These are phyloP conservation scores for Fusarium sororula DNA, from an alignment of 2,329 filamentous ascomycete genomes.

Conservation along the genomic window DNA sequence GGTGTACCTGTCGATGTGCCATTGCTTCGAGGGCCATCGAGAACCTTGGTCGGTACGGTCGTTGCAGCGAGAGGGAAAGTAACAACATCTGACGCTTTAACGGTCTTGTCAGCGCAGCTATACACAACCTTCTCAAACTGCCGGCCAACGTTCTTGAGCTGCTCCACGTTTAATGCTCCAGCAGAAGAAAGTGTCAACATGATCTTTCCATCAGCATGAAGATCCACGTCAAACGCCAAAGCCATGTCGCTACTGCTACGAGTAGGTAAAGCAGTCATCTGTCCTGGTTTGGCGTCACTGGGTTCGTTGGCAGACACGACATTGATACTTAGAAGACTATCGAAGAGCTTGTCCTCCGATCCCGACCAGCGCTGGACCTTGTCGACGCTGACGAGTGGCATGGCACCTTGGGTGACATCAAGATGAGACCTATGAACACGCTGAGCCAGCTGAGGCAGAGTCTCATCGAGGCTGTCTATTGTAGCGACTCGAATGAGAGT, in stretches of 20 bases:
- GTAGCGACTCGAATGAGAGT: background rate
- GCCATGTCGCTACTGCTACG: conserved; percentile 16
- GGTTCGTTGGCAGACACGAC: background rate
- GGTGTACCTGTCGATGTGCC: fast-evolving
- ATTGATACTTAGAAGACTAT: conserved; percentile 21
- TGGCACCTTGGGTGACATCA: background rate
- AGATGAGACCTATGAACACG: conserved; percentile 2
- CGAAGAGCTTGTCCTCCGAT: conserved; percentile 9
- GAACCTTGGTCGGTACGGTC: fast-evolving
- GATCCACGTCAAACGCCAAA: conserved; percentile 11
- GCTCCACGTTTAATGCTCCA: background rate
- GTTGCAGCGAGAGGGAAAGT: background rate
- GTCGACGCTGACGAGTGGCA: conserved; percentile 14
- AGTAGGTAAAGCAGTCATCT: background rate
- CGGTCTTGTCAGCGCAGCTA: background rate
- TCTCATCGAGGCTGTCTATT: background rate
- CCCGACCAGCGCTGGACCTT: conserved; percentile 18
- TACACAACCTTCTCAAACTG: conserved; percentile 5
- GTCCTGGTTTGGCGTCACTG: background rate
- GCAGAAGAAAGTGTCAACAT: conserved; percentile 1
- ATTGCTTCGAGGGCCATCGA: fast-evolving
- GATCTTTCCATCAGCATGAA: conserved; percentile 9
- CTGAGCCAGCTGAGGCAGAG: background rate
- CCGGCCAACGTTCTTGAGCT: background rate
- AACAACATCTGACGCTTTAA: background rate